Base-by-base conservation (phyloP, 2,329 filamentous ascomycete species). In the Colletotrichum chlorophyti region DNA sequence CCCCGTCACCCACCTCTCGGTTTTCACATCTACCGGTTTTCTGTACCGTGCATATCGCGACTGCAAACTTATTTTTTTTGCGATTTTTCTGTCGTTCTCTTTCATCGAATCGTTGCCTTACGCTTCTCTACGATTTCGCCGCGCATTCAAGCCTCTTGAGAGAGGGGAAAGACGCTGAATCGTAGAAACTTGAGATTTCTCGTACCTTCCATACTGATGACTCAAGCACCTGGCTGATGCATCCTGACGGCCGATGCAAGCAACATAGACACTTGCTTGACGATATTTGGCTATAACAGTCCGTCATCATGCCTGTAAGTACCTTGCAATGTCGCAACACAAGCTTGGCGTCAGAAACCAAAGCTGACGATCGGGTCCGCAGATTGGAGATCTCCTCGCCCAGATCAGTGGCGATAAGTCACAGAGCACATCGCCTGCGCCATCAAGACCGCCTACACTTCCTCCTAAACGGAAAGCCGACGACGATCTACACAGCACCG, bases 371-470 rank as follows among this genome's bases (percentile, higher is more conserved):
- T 49, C 9, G 14, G 14, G 9, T 37, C 42, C 11, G 17, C 48
- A 64, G 65, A 85, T 86, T 65, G 73, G 79, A 60, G 82, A 85
- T 63, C 74, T 86, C n/a, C 77, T 86, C 29, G 85, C 84, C 64
- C 82, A 85, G 68, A 88, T 89, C 64, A 83, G 77, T 63, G 85
- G 85, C 67, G 79, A 79, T 62, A 77, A 80, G 68, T 72, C 77
- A 65, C 69, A 51, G 19, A 57, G 57, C 45, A 62, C 74, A 24
- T 68, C 75, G 9, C 65, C 79, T 12, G 65, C 69, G 40, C 65
- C 66, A 46, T 57, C 74, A 38, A 64, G 74, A 14, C 65, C 74
- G 7, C 66, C 69, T 29, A 59, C 69, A 14, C 58, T 62, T 17
- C 66, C 11, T 49, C 71, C 24, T 32, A 88, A 88, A 71, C 80